phyloP scores from a whole-genome alignment of 495 filamentous ascomycete genomes.

The Clohesyomyces aquaticus region DNA sequence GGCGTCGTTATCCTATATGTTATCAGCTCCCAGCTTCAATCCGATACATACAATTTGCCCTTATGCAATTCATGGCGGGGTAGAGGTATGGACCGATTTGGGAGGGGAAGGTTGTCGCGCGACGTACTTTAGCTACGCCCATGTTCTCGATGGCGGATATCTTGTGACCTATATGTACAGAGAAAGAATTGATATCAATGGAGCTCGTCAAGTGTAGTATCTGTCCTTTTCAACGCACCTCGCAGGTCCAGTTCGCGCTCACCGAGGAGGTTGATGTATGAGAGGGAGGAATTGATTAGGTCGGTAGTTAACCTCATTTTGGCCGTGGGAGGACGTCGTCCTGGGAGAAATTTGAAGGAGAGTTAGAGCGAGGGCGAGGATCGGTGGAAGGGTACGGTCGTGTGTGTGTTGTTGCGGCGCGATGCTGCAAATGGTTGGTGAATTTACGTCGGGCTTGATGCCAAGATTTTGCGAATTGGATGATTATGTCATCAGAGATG shows the following conservation, averaged over 20 bases:
- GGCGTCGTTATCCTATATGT: slow-evolving; percentile 73
- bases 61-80: background rate
- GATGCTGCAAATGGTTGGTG: too few relatives aligned
- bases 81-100: background rate
- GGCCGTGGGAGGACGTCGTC: slow-evolving; percentile 1
- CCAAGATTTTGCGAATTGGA: too few relatives aligned
- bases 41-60: background rate
- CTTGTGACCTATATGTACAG: slow-evolving; percentile 76
- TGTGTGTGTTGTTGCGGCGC: too few relatives aligned
- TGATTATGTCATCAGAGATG: too few relatives aligned
- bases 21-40: background rate
- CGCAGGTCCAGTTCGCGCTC: slow-evolving; percentile 98
- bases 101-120: slow-evolving; percentile 20
- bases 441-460: too few relatives aligned
- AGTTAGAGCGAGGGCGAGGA: too few relatives aligned
- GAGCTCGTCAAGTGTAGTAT: slow-evolving; percentile 89
- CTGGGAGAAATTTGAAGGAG: background rate
- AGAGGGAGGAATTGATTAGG: slow-evolving; percentile 48
- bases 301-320: slow-evolving; percentile 92
- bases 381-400: too few relatives aligned
- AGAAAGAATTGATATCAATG: slow-evolving; percentile 76
- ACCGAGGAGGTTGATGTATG: slow-evolving; percentile 96
- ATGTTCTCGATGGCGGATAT: slow-evolving; percentile 98
- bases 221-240: slow-evolving; percentile 98
- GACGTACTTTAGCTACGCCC: slow-evolving; percentile 85